Conservation (phyloP, 2,329 filamentous ascomycete species). For the Paecilomyces sp. region DNA sequence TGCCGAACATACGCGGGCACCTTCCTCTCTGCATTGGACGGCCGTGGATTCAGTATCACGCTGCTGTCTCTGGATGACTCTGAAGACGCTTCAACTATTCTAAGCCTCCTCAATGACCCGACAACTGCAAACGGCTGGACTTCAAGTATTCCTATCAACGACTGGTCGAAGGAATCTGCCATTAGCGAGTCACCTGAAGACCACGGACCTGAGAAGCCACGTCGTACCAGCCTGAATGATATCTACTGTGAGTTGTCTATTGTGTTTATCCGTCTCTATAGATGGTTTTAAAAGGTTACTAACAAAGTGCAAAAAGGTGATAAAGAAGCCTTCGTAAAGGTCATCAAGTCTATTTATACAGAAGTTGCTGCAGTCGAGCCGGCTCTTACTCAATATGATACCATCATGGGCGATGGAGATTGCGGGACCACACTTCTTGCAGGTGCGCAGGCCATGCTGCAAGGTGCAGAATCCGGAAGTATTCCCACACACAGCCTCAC, state of each 20-base stretch:
- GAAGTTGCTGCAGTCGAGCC: constrained; percentile 38
- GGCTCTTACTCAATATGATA: constrained; percentile 57
- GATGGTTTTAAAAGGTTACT: not conserved
- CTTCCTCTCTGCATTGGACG: not conserved
- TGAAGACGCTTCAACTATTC: constrained; percentile 29
- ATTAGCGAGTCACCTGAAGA: not conserved
- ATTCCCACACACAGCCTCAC: not conserved
- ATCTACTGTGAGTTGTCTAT: not conserved
- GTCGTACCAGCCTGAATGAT: not conserved
- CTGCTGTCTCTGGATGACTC: not conserved
- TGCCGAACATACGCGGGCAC: not conserved
- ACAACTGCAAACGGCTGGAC: not conserved
- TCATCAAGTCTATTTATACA: not conserved
- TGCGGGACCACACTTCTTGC: constrained; percentile 57
- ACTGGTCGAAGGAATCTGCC: not conserved
- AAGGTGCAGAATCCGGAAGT: constrained; percentile 7
- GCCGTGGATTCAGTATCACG: constrained; percentile 1
- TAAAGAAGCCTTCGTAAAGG: not conserved
- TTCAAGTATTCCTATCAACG: not conserved
- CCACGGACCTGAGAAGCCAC: not conserved
- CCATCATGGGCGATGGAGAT: constrained; percentile 58
- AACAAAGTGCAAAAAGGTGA: not conserved
- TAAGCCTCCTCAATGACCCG: not conserved
- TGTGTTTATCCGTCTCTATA: not conserved
- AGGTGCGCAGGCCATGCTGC: constrained; percentile 37